Evolutionary conservation across 805 yeast species (phyloP), one percentile per base, ranked within the genome.

Genomic region (Kuraishia borneana): DNA sequence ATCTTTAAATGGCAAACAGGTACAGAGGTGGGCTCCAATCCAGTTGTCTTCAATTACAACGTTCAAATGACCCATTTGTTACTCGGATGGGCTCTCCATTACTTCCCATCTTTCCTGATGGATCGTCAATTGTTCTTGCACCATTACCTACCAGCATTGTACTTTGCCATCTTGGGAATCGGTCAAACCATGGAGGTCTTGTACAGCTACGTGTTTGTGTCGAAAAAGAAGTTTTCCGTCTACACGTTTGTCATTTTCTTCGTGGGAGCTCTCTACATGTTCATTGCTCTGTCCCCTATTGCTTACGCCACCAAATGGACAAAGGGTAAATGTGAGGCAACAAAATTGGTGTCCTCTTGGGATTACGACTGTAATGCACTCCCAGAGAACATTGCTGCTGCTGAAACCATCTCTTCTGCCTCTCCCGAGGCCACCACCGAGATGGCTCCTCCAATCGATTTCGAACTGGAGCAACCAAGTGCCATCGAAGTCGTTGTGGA

Each of bases 101-200:
- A 71, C 51, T 51, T 66, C 36, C 94, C 94, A 44, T 82, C 83
- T 35, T 78, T 72, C 58, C 61, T 88, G 38, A 88, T 88, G 97
- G 87, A 77, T 18, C 76, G 97, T 61, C 96, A 88, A 61, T 59
- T 88, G 58, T 88, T 89, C 63, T 64, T 88, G 53, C 97, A 88
- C 57, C 97, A 88, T 58, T 89, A 89, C 56, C 61, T 92, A 44
- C 96, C 96, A 37, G 84, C 97, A 2, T 70, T 84, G 35, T 92
- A 85, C 61, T 92, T 92, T 58, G 63, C 67, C 3, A 52, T 73
- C 4, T 47, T 74, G 36, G 43, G 65, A 18, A 37, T 61, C 5
- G 60, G 69, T 16, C 72, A 70, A 36, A 54, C 56, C 19, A 43
- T 63, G n/a, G 59, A 59, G 40, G 42, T 56, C 20, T 16, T 53